These are phyloP conservation scores for Chrysanthemum lavandulifolium DNA, from an alignment of 129 eudicot species.

Conservation along the genomic window DNA sequence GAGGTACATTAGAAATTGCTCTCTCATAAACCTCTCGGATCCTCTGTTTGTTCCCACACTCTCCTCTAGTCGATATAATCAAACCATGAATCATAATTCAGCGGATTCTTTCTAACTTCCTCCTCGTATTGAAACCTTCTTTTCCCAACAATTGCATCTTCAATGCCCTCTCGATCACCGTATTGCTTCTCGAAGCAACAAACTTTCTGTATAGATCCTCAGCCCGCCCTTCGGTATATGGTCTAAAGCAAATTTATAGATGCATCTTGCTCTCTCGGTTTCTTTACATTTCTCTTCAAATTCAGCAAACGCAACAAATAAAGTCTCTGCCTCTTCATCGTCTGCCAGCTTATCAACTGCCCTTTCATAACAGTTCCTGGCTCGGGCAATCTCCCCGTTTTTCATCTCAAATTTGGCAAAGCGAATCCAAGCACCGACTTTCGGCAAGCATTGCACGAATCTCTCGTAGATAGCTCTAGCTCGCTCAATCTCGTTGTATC, in stretches of 20 bases:
- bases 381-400: constrained; percentile 71
- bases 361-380: constrained; percentile 72
- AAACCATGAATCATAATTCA: constrained; percentile 90
- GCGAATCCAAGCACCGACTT: constrained; percentile 70
- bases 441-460: constrained; percentile 75
- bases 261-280: constrained; percentile 86
- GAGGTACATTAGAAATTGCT: constrained; percentile 87
- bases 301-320: constrained; percentile 83
- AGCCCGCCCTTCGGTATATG: constrained; percentile 88
- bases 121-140: constrained; percentile 93
- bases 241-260: constrained; percentile 82
- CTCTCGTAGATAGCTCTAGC: constrained; percentile 75
- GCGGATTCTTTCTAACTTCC: constrained; percentile 81
- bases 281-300: constrained; percentile 95
- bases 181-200: constrained; percentile 93
- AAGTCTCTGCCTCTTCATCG: constrained; percentile 81
- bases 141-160: constrained; percentile 94
- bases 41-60: constrained; percentile 54
- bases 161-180: constrained; percentile 93
- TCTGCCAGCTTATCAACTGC: constrained; percentile 84
- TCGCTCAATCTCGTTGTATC: constrained; percentile 84
- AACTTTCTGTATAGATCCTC: constrained; percentile 87
- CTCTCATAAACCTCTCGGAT: constrained; percentile 81
- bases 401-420: constrained; percentile 92
- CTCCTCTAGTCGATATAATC: constrained; percentile 85